Evolutionary conservation across 2,329 filamentous ascomycete genomes (phyloP), one percentile per base, ranked within the genome.

Genomic region (Akanthomyces muscarius): DNA sequence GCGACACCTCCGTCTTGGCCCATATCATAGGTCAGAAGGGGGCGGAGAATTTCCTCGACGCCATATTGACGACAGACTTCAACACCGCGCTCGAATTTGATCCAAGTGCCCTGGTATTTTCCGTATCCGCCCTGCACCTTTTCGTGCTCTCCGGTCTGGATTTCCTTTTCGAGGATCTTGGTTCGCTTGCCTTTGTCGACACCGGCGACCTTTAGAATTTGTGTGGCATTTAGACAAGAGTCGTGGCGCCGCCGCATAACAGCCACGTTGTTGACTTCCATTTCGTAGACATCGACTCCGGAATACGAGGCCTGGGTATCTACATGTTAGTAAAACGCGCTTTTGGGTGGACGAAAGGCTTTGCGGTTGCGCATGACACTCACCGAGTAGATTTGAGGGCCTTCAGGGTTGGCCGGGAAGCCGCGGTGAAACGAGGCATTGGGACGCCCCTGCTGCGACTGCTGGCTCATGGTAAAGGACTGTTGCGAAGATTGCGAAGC

Each of bases 21-120:
- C 80, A 92, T 90, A 71, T 94, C 90, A 73, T 94, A 92, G 33
- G 89, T 91, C 61, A 95, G 77, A 5, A 95, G 81, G 18, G 90
- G 89, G 25, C 86, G 83, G 54, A 95, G 78, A 5, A 91, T 70
- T 66, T 94, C 90, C 73, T 94, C 90, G 38, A 95, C 91, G 13
- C 84, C 86, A 68, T 89, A 89, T 67, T 89, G 86, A 48, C 90
- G 87, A 75, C 95, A 98, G 69, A 99, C 94, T 72, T 97, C 92
- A 52, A 96, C 84, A 1, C 94, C 95, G 65, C 94, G 87, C 56
- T 94, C 90, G 72, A 96, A 98, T 71, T 90, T 91, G 72, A 99
- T 96, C 95, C 95, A 99, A 2, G 95, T 99, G 62, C 95, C 95
- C 79, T 99, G 95, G 72, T 99, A 99, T 80, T 98, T 98, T 67